Conservation (phyloP, 208 protist species). For the Trypanosoma boissoni region DNA sequence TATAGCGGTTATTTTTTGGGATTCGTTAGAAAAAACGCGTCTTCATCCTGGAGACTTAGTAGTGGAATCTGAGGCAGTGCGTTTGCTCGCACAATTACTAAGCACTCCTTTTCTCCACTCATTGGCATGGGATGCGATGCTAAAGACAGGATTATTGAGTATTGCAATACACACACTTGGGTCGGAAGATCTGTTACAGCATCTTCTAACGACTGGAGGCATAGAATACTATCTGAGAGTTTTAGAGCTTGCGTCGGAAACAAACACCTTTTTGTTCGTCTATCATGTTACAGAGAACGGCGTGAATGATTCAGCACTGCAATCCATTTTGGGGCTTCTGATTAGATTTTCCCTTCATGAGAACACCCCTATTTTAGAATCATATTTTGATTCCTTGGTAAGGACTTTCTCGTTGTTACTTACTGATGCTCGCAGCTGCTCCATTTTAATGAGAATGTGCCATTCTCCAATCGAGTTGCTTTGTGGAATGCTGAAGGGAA, state of each 20-base stretch:
- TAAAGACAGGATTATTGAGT: slow-evolving; percentile 7
- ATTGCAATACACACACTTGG: slow-evolving; percentile 14
- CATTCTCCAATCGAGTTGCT: slow-evolving; percentile 22
- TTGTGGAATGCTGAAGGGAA: slow-evolving; percentile 5
- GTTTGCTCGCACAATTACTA: slow-evolving; percentile 9
- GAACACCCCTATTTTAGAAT: neutral
- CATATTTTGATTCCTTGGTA: slow-evolving; percentile 16
- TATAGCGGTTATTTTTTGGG: slow-evolving; percentile 6
- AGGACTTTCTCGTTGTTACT: slow-evolving; percentile 21
- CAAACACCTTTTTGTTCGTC: slow-evolving; percentile 17
- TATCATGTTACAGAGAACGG: slow-evolving; percentile 4
- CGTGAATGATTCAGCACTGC: slow-evolving; percentile 1
- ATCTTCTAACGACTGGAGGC: slow-evolving; percentile 1
- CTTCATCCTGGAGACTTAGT: slow-evolving; percentile 5
- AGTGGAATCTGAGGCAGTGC: slow-evolving; percentile 15
- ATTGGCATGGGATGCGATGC: slow-evolving; percentile 13
- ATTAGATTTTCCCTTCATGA: slow-evolving; percentile 9
- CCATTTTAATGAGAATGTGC: slow-evolving; percentile 4
- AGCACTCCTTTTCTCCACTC: neutral
- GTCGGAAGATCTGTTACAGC: slow-evolving; percentile 1
- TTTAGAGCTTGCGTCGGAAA: slow-evolving; percentile 20
- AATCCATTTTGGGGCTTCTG: slow-evolving; percentile 16
- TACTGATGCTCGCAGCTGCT: slow-evolving; percentile 20
- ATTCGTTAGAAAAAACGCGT: neutral
- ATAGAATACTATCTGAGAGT: slow-evolving; percentile 21